phyloP scores from a whole-genome alignment of 2,329 filamentous ascomycete species.

The Ophiostoma ulmi region DNA sequence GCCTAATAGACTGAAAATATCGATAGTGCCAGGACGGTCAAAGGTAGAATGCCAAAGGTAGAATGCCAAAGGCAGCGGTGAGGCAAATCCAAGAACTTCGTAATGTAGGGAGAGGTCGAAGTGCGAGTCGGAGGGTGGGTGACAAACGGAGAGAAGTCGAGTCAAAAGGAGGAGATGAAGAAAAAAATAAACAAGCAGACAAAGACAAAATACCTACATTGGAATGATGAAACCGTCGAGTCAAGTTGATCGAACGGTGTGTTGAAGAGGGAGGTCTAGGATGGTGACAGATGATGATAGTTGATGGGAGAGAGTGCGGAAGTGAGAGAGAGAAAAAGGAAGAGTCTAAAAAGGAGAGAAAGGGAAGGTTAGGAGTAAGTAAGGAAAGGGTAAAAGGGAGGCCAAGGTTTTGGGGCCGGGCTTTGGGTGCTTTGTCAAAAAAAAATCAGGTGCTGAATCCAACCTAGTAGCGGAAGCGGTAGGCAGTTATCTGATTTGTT shows the following conservation, averaged over 20 bases:
- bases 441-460: conserved; percentile 21
- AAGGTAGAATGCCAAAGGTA: not conserved
- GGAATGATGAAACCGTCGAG: conserved; percentile 7
- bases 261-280: not conserved
- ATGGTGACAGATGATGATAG: conserved; percentile 8
- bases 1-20: not conserved
- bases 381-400: not conserved
- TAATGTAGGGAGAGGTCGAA: not conserved
- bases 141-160: not conserved
- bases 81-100: not conserved
- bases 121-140: not conserved
- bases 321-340: conserved; percentile 18
- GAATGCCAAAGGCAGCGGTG: not conserved
- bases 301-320: conserved; percentile 14
- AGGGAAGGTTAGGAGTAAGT: conserved; percentile 17
- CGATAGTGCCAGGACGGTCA: not conserved
- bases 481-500: conserved; percentile 17
- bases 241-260: not conserved
- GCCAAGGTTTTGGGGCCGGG: conserved; percentile 8
- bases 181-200: not conserved
- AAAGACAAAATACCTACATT: conserved; percentile 16
- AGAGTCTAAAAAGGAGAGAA: conserved; percentile 19
- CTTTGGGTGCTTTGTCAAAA: conserved; percentile 4
- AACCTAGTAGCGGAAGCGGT: conserved; percentile 18
- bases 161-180: not conserved